Evolutionary conservation across 495 filamentous ascomycete genomes (phyloP), one percentile per base, ranked within the genome.

Genomic region (Aspergillus nanangensis): DNA sequence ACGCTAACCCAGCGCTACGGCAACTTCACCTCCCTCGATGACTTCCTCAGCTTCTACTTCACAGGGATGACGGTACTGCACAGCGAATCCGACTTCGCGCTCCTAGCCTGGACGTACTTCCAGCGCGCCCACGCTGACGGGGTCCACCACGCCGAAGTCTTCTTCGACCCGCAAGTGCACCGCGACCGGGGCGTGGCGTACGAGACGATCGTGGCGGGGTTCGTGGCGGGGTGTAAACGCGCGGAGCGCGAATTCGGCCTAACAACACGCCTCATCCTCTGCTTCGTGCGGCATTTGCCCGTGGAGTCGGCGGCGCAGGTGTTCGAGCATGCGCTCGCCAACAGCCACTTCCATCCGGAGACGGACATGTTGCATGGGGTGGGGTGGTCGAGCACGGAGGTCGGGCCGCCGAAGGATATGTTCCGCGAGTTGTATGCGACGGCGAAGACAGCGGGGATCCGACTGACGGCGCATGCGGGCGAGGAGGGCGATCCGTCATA

Each of bases 141-240:
- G 40, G 83, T 89, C 7, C 71, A 79, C 27, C 86, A 90, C 49
- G 84, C 84, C 2, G 87, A 92, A 53, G 76, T 88, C 41, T 90
- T 88, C 66, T 90, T 89, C 66, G 86, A 90, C 58, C 86, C 86
- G 7, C 85, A 90, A 52, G 83, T 83, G 3, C 86, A 92, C 58
- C 70, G 75, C 11, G 56, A 59, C n/a, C 75, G 86, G 18, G 80
- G 80, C 11, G 61, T 92, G 8, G n/a, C 68, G 10, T 82, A 83
- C 52, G 47, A 65, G 1, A 82, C 79, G 7, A 71, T 89, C 18
- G 66, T 89, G 1, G 47, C 47, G 3, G 85, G 84, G 1, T 80
- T 87, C 52, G 60, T 58, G 10, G 65, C 67, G 7, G 86, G 79
- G 1, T 80, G 82, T 48, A 56, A 68, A 39, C 73, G 78, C 33